Conservation (phyloP, 768 basidiomycete genomes). For the Phlebiopsis flavidoalba region DNA sequence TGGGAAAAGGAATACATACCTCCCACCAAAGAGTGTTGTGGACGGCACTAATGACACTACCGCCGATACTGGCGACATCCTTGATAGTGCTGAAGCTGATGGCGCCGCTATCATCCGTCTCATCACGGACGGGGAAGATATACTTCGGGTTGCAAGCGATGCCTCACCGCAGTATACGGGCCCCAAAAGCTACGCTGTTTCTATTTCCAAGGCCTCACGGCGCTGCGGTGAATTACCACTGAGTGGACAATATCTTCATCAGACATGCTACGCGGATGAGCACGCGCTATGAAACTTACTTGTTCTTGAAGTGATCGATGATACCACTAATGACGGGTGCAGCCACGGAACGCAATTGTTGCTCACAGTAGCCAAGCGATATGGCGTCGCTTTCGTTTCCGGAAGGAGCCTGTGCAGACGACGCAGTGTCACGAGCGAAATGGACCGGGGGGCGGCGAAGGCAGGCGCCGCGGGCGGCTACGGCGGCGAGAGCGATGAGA, state of each 20-base stretch:
- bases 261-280: background rate
- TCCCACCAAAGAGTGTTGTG: background rate
- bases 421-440: background rate
- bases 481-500: background rate
- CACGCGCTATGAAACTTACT: background rate
- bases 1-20: background rate
- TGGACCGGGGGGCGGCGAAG: background rate
- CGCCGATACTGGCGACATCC: background rate
- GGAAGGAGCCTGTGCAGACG: background rate
- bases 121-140: background rate
- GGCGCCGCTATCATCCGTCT: background rate
- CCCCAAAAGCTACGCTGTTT: no score
- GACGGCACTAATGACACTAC: background rate
- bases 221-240: background rate
- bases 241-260: background rate
- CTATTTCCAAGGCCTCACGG: background rate
- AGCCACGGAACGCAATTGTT: background rate
- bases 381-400: background rate
- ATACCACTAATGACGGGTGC: slow-evolving; percentile 1
- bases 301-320: background rate
- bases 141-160: background rate
- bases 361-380: background rate
- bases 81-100: background rate
- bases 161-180: background rate
- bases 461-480: background rate